phyloP scores from a whole-genome alignment of 2,329 filamentous ascomycete genomes.

The Aspergillus awamori region DNA sequence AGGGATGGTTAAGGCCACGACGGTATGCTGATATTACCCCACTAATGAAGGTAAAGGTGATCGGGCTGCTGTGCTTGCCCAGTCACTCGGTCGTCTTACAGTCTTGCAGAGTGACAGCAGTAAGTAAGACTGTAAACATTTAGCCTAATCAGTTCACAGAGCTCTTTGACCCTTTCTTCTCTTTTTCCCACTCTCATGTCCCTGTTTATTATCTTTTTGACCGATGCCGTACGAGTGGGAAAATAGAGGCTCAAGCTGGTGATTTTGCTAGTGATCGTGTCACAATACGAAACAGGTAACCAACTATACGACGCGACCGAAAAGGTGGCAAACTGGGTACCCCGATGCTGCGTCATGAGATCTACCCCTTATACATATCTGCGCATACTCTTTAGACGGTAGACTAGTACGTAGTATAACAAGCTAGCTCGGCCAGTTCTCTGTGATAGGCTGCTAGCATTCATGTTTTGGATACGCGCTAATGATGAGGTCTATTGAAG shows the following conservation, averaged over 20 bases:
- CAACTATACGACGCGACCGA: neutral
- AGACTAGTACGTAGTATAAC: too few species aligned
- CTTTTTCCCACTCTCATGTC: neutral
- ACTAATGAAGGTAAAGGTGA: neutral
- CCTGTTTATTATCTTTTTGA: too few species aligned
- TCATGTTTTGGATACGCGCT: too few species aligned
- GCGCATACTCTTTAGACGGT: too few species aligned
- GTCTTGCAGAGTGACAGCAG: neutral
- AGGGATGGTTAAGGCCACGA: slow-evolving; percentile 4
- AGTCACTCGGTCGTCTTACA: neutral
- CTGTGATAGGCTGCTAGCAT: too few species aligned
- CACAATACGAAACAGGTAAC: neutral
- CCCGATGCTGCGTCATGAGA: neutral
- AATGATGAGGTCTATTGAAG: too few species aligned
- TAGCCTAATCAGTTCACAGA: neutral
- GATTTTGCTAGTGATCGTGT: neutral
- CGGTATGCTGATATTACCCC: neutral
- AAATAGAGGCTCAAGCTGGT: too few species aligned
- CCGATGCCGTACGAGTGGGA: too few species aligned
- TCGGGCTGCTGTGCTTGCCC: slow-evolving; percentile 3
- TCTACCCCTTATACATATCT: neutral
- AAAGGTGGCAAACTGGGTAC: slow-evolving; percentile 2
- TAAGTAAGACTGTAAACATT: neutral
- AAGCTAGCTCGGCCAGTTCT: neutral
- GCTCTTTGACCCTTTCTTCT: neutral